Base-by-base conservation (phyloP, 1,284 basidiomycete species). In the Gymnopus androsaceus region DNA sequence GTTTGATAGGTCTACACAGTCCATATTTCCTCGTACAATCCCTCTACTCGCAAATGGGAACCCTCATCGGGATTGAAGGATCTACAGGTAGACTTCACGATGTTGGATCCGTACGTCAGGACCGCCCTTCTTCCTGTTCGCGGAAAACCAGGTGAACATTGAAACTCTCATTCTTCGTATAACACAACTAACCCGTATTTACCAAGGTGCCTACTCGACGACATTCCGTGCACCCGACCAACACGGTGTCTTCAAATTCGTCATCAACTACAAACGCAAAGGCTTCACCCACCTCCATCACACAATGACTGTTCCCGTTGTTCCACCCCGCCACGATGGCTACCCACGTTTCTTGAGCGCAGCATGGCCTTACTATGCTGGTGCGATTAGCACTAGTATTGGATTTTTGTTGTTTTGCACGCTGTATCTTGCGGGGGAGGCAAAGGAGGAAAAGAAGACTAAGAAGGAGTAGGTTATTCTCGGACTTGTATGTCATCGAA, bases 171-270 rank as follows among this genome's bases (percentile, higher is more conserved):
- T n/a, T 23, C 19, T 3, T 1, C 3, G 14, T 27, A 23, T 25
- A 14, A 33, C 9, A 9, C 11, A 19, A 4, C 14, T 28, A 9
- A 17, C 6, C 44, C 25, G 19, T 38, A 15, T 17, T 11, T 25
- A 27, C 23, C n/a, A n/a, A 50, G 40, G 56, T n/a, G 33, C 42
- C 25, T 98, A 95, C 75, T 78, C 81, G 9, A 81, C 88, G 3
- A 83, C 81, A 2, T 95, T 99, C 83, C 84, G 85, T 40, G 87
- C 89, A 3, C 96, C 96, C 3, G 96, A 98, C 73, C 78, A 94
- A 55, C 97, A 99, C 69, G 96, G 97, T 42, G 97, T 99, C 12
- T 99, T 97, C 83, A 98, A 98, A 68, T 95, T 99, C 69, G 79
- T 92, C 25, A 76, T 98, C 42, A 83, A 95, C 72, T 88, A 94